A percentile compares a stretch with the other conserved stretches of the same genome.
phyloP scores from a whole-genome alignment of 2,329 filamentous ascomycete species.

The Talaromyces atroroseus region DNA sequence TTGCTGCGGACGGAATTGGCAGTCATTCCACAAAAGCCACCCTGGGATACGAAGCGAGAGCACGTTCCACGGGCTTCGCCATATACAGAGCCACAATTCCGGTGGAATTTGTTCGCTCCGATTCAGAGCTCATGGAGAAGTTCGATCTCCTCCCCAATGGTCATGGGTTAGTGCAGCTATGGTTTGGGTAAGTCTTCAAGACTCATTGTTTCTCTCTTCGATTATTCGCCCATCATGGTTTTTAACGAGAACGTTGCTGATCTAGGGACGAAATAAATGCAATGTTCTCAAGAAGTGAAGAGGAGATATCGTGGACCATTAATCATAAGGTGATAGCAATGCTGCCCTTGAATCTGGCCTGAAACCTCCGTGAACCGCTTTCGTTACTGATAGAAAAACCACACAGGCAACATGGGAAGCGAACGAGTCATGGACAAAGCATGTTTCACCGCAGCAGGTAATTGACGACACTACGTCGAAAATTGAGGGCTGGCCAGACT shows the following conservation, averaged over 20 bases:
- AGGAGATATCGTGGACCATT: slow-evolving; percentile 5
- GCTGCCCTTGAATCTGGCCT: neutral
- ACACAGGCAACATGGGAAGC: slow-evolving; percentile 4
- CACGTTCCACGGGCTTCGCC: slow-evolving; percentile 21
- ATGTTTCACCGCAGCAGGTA: slow-evolving; percentile 12
- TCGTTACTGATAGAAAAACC: neutral
- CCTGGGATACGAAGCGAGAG: slow-evolving; percentile 17
- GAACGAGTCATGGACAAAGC: slow-evolving; percentile 15
- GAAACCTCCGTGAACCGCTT: neutral
- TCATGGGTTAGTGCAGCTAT: slow-evolving; percentile 2
- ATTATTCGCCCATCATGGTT: no score
- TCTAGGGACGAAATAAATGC: neutral
- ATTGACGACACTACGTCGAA: slow-evolving; percentile 14
- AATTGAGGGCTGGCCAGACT: slow-evolving; percentile 15
- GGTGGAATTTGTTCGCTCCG: slow-evolving; percentile 6
- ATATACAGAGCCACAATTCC: slow-evolving; percentile 20
- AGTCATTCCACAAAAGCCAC: slow-evolving; percentile 21
- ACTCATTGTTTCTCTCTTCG: no score
- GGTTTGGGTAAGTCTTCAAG: neutral
- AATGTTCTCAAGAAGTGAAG: neutral
- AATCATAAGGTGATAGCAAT: slow-evolving; percentile 3
- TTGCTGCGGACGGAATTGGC: slow-evolving; percentile 29
- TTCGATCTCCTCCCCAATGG: neutral
- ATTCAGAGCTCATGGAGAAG: slow-evolving; percentile 4
- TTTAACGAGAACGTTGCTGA: neutral